Base-by-base conservation (phyloP, 176 grass and related monocot species). In the Urochloa ruziziensis region DNA sequence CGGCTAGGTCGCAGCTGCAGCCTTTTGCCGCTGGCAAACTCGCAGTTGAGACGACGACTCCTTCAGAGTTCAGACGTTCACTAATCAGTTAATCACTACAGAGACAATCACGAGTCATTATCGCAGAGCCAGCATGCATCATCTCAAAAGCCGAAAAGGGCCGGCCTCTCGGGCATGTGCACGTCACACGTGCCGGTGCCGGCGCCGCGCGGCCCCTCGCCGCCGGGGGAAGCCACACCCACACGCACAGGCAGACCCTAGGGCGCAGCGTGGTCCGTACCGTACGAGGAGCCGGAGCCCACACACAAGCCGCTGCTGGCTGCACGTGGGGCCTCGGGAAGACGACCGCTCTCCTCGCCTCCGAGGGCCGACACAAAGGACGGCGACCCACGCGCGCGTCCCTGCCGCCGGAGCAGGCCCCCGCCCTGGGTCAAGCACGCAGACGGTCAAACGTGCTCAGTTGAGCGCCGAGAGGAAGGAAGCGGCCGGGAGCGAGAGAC, bases 271-370 rank as follows among this genome's bases (percentile, higher is more conserved):
- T 34, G 28, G 40, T 15, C 76, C 59, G 76, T 48, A 65, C 82
- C 75, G 87, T 74, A 88, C 75, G 75, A 59, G 74, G 46, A 48
- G 62, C 40, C 33, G 70, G 78, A 81, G 85, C 85, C 85, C 78
- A 87, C 77, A 0, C 24, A 40, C 39, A n/a, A n/a, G 7, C 69
- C 4, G 51, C 56, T 56, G 78, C 25, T 24, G 30, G 48, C 70
- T 62, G 28, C 71, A 77, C 83, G 83, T 63, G 83, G 88, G 88
- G 37, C 57, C 83, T 90, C 36, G 73, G 83, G 78, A 82, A 78
- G 27, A 9, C 47, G 0, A 2, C 9, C 13, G 7, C 7, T 33
- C 7, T 33, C 75, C 2, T 19, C 75, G 57, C 25, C 70, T 42
- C n/a, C 58, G 56, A 80, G 58, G 58, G n/a, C 49, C 85, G 78